Conservation (phyloP, 331 rosid genomes). For the Cydonia oblonga region DNA sequence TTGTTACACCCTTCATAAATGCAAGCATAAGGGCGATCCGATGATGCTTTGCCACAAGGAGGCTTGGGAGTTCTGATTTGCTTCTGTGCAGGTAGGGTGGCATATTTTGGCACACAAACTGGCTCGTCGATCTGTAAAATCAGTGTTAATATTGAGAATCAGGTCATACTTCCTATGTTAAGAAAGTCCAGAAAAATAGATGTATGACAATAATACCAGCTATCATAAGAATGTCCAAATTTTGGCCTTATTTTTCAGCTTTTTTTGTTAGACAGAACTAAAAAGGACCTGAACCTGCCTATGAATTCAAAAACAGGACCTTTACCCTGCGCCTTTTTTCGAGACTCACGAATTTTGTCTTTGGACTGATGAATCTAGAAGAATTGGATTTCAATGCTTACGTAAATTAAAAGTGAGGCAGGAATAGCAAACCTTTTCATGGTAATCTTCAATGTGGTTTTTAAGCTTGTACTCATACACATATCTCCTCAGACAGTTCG, state of each 20-base stretch:
- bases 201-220: background rate
- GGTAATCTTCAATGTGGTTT: constrained; percentile 80
- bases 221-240: background rate
- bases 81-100: constrained; percentile 53
- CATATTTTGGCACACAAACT: constrained; percentile 47
- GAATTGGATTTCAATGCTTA: background rate
- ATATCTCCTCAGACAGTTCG: constrained; percentile 91
- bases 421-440: constrained; percentile 61
- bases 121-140: constrained; percentile 38
- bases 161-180: background rate
- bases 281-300: background rate
- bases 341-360: background rate
- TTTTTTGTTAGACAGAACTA: background rate
- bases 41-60: constrained; percentile 65
- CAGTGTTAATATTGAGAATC: background rate
- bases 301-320: background rate
- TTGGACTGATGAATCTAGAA: background rate
- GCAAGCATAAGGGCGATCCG: constrained; percentile 90
- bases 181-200: background rate
- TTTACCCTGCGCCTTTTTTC: background rate
- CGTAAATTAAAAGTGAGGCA: background rate
- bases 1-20: constrained; percentile 91
- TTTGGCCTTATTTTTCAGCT: background rate
- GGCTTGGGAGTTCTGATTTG: constrained; percentile 50
- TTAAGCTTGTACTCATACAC: constrained; percentile 92